Percentiles rank a stretch among this genome's conserved stretches.
phyloP scores from a whole-genome alignment of 805 yeast genomes.

The Sungouiella blattae region DNA sequence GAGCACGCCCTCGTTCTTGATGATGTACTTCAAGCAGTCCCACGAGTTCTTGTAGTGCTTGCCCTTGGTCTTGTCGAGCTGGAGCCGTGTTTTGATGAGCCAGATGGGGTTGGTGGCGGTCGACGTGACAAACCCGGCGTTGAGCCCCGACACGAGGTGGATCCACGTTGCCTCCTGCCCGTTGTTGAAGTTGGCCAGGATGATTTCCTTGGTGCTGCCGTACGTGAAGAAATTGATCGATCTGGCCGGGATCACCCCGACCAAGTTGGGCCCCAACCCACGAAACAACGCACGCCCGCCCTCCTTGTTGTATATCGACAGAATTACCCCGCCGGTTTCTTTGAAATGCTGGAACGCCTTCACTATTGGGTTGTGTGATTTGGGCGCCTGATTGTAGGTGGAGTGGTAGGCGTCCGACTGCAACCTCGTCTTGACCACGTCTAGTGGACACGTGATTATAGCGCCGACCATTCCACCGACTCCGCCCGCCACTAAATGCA shows the following conservation, averaged over 20 bases:
- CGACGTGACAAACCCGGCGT: slow-evolving; percentile 91
- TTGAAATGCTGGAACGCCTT: slow-evolving; percentile 66
- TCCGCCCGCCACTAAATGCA: slow-evolving; percentile 88
- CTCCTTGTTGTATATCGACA: slow-evolving; percentile 65
- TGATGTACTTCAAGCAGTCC: slow-evolving; percentile 74
- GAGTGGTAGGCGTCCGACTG: slow-evolving; percentile 81
- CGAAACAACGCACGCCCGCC: slow-evolving; percentile 86
- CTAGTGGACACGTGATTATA: slow-evolving; percentile 88
- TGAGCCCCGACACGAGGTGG: slow-evolving; percentile 80
- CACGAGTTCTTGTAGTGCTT: slow-evolving; percentile 75
- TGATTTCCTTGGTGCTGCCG: slow-evolving; percentile 82
- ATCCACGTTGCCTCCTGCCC: slow-evolving; percentile 81
- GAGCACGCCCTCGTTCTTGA: slow-evolving; percentile 70
- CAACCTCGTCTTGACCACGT: slow-evolving; percentile 90
- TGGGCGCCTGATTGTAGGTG: slow-evolving; percentile 48
- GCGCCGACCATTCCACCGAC: slow-evolving; percentile 99
- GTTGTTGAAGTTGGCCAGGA: slow-evolving; percentile 63
- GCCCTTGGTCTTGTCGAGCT: slow-evolving; percentile 70
- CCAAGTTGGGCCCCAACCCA: slow-evolving; percentile 94
- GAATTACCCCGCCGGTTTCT: slow-evolving; percentile 75
- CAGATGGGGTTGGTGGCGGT: slow-evolving; percentile 98
- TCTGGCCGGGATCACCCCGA: slow-evolving; percentile 97
- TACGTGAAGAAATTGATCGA: slow-evolving; percentile 95
- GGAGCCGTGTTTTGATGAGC: slow-evolving; percentile 92
- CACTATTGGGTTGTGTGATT: slow-evolving; percentile 32